Evolutionary conservation across 495 filamentous ascomycete genomes (phyloP), one percentile per base, ranked within the genome.

Genomic region (Annulohypoxylon nitens): DNA sequence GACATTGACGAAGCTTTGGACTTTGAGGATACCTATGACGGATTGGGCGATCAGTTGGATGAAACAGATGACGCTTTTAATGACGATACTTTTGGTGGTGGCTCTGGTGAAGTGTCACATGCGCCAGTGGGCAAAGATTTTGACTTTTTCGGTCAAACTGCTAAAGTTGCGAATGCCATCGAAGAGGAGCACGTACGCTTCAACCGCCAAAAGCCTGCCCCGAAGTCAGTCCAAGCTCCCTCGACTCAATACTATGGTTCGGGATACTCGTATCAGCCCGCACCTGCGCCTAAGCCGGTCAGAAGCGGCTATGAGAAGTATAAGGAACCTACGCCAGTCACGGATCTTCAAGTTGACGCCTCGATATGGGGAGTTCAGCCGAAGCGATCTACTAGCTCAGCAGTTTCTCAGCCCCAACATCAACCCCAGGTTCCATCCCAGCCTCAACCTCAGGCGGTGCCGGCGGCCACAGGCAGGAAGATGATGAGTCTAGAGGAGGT

Each of bases 11-110:
- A 88, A 82, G 94, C 87, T 26, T 73, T 98, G 63, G 94, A 98
- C 67, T 99, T 98, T 73, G 96, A 99, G 73, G 96, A 99, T 75
- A 98, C 96, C 33, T 98, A 99, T 79, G 97, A 99, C 81, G 96
- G 96, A 2, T 85, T 98, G 20, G 96, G 94, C 3, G 93, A 97
- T 80, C 90, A 93, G 78, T 89, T 99, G 34, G 92, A 97, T 74
- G 95, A 98, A 76, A 92, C 93, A 16, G 92, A 95, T 74, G 96
- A 99, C 84, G 93, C 87, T 47, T 93, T 98, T 86, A 99, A 99
- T 81, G 93, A 98, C 75, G 97, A 97, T 79, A 99, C 96, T n/a
- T 99, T 99, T 75, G 96, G 96, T 64, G 82, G 79, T 48, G 67
- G 51, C 4, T 84, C 79, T 60, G 79, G 79, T 1, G 80, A 78